Conservation (phyloP, 345 rosid species). For the Salix viminalis region DNA sequence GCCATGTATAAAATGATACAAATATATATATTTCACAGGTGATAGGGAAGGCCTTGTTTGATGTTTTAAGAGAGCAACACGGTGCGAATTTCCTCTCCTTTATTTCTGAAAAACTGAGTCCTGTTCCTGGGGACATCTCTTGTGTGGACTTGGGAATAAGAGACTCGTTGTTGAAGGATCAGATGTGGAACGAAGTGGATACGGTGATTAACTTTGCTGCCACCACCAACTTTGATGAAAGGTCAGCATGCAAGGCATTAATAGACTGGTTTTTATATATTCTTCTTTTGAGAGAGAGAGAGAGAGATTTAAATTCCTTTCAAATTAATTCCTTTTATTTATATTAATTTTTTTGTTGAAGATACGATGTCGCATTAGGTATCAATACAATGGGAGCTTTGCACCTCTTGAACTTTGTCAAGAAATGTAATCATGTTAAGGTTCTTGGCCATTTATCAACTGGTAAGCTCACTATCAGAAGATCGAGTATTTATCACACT, state of each 20-base stretch:
- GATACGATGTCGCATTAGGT: constrained; percentile 58
- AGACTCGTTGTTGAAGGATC: constrained; percentile 31
- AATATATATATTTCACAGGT: too few species aligned
- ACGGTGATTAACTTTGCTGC: constrained; percentile 59
- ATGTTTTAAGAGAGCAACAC: too few species aligned
- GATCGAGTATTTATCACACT: too few species aligned
- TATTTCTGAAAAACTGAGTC: constrained; percentile 23
- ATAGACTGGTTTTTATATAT: too few species aligned
- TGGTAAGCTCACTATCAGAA: constrained; percentile 27
- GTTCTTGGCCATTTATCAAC: constrained; percentile 61
- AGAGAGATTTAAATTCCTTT: too few species aligned
- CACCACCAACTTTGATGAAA: constrained; percentile 61
- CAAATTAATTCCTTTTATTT: too few species aligned
- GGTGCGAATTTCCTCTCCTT: neutral
- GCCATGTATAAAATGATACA: too few species aligned
- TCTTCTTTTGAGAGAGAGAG: rapidly evolving
- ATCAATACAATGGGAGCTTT: constrained; percentile 50
- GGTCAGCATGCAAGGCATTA: constrained; percentile 20
- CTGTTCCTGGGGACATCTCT: constrained; percentile 29
- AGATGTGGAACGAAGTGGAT: constrained; percentile 47
- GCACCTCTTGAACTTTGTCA: constrained; percentile 40
- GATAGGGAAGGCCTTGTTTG: too few species aligned
- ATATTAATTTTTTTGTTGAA: too few species aligned
- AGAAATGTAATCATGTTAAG: constrained; percentile 34
- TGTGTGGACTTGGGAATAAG: constrained; percentile 19